A percentile compares a stretch with the other conserved stretches of the same genome.
These are phyloP conservation scores for Fraxinus angustifolia DNA, from an alignment of 305 asterid species.

Conservation along the genomic window DNA sequence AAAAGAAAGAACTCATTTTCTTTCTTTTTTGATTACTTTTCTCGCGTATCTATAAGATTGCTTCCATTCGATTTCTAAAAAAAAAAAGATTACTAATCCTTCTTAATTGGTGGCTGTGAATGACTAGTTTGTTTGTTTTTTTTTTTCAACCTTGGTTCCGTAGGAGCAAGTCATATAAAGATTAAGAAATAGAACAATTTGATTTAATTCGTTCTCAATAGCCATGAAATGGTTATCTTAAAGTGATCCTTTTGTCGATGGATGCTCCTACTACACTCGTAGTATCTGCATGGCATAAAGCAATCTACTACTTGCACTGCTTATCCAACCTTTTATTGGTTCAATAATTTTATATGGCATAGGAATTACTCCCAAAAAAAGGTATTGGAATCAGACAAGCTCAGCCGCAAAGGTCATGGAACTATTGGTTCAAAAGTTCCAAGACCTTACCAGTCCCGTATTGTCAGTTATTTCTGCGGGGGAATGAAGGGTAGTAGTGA, in stretches of 20 bases:
- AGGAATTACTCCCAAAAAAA: neutral
- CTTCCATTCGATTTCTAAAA: too few species aligned
- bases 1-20: too few species aligned
- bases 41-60: too few species aligned
- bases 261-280: neutral
- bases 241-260: neutral
- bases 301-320: neutral
- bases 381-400: neutral
- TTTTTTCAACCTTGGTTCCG: too few species aligned
- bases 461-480: neutral
- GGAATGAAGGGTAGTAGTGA: neutral
- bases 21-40: too few species aligned
- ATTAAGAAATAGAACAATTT: too few species aligned
- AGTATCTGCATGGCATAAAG: neutral
- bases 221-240: neutral
- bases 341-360: neutral
- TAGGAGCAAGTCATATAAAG: too few species aligned
- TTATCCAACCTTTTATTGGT: neutral
- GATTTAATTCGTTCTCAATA: neutral
- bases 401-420: neutral
- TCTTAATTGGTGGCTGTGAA: too few species aligned
- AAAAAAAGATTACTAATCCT: too few species aligned
- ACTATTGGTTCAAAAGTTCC: conserved; percentile 9
- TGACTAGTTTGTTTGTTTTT: too few species aligned
- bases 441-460: conserved; percentile 2